Base-by-base conservation (phyloP, 2,329 filamentous ascomycete species). In the Fusarium succisae region DNA sequence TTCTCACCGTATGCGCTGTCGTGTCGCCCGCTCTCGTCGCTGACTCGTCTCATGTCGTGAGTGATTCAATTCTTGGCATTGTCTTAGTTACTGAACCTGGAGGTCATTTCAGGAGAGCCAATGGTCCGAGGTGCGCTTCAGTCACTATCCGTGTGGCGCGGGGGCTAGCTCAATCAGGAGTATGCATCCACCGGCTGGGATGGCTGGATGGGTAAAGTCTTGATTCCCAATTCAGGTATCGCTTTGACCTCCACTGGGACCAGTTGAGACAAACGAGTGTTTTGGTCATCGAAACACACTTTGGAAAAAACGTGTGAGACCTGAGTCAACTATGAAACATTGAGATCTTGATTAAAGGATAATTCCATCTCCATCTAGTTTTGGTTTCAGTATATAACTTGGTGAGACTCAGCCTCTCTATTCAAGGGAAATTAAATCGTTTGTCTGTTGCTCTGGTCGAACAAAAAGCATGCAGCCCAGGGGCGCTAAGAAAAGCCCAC, bases 101-200 rank as follows among this genome's bases (percentile, higher is more conserved):
- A 56, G 50, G 67, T 68, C 69, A 78, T 77, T 73, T 77, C 64
- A 58, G 54, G 60, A 30, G 45, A 65, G 41, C 74, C 74, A 78
- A 78, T 78, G 38, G 58, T 69, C 47, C 35, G 45, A 53, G 15
- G 39, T 37, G 37, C 58, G 41, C 35, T 48, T 66, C 66, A 69
- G 58, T 65, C 41, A 53, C 55, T 70, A 59, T 58, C 63, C 57
- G 68, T 22, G 68, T 75, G 65, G 74, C 73, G 76, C 53, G 37
- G 35, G 45, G 53, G 57, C 71, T 76, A 66, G 24, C 76, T 75
- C n/a, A 30, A 67, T 72, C 50, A 43, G 73, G 66, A 63, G 44
- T 47, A 54, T 63, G 22, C 59, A 50, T 24, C 57, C 63, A 44
- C 53, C 47, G 35, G n/a, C 38, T 54, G 39, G n/a, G 44, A 72